A percentile compares a stretch with the other conserved stretches of the same genome.
phyloP scores from a whole-genome alignment of 495 filamentous ascomycete species.

The Aspergillus cristatus region DNA sequence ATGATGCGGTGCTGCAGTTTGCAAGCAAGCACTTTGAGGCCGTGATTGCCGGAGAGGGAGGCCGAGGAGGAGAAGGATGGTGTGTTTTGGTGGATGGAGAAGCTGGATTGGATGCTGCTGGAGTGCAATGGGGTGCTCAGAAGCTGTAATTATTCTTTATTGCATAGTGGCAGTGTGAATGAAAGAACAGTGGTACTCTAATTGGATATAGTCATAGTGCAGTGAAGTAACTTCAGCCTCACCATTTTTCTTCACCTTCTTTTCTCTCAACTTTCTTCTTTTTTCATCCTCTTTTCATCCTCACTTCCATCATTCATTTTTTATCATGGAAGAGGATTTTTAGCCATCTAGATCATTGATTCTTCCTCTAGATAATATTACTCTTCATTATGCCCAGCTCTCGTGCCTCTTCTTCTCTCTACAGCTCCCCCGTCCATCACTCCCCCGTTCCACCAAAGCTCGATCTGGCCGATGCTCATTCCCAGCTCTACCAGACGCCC shows the following conservation, averaged over 20 bases:
- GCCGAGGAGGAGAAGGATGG: constrained; percentile 66
- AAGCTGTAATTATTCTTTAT: constrained; percentile 21
- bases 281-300: constrained; percentile 3
- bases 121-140: constrained; percentile 38
- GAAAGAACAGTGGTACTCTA: too few species aligned
- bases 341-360: constrained; percentile 1
- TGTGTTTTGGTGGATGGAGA: constrained; percentile 91
- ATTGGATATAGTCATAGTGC: too few species aligned
- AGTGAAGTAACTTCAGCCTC: too few species aligned
- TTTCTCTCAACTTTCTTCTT: too few species aligned
- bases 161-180: too few species aligned
- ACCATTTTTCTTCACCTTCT: constrained; percentile 1
- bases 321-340: neutral
- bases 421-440: neutral
- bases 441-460: constrained; percentile 40
- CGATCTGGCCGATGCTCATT: constrained; percentile 46
- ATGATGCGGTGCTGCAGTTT: constrained; percentile 60
- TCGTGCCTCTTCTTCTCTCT: too few species aligned
- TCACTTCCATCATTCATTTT: constrained; percentile 1
- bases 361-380: too few species aligned
- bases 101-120: constrained; percentile 52
- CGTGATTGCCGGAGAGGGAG: constrained; percentile 62
- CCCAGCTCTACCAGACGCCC: constrained; percentile 61
- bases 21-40: constrained; percentile 57
- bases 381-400: too few species aligned